Evolutionary conservation across 192 early-diverging fungal species (phyloP).

Genomic region (Lobosporangium transversale): DNA sequence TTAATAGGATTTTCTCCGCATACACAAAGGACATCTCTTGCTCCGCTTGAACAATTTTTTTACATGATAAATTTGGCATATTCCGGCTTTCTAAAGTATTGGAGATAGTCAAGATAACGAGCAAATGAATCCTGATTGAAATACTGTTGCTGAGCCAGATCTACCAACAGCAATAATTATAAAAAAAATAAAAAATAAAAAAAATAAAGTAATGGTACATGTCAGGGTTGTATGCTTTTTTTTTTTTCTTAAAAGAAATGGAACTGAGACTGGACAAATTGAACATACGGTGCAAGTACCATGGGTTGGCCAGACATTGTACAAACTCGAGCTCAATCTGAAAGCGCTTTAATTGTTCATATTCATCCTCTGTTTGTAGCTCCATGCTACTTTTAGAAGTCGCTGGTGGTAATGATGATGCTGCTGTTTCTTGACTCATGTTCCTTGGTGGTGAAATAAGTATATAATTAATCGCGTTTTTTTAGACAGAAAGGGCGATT

Average conservation of each 20-base stretch:
- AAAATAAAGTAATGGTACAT: not conserved
- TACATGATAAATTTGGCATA: slow-evolving; percentile 92
- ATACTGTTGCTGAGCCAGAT: slow-evolving; percentile 89
- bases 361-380: slow-evolving; percentile 52
- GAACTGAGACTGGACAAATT: slow-evolving; percentile 2
- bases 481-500: too few relatives aligned
- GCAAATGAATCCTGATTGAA: slow-evolving; percentile 88
- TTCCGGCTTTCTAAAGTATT: slow-evolving; percentile 89
- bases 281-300: slow-evolving; percentile 87
- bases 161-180: slow-evolving; percentile 24
- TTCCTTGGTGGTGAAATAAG: too few relatives aligned
- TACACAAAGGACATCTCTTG: not conserved
- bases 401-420: not conserved
- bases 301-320: slow-evolving; percentile 92
- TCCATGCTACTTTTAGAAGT: not conserved
- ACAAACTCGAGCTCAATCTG: slow-evolving; percentile 96
- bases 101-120: slow-evolving; percentile 90
- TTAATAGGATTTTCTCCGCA: not conserved
- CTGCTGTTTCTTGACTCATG: slow-evolving; percentile 14
- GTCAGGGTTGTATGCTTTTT: too few relatives aligned
- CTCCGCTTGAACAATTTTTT: too few relatives aligned
- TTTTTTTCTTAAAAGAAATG: too few relatives aligned
- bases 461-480: too few relatives aligned
- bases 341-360: slow-evolving; percentile 69
- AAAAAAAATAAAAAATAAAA: not conserved